These are phyloP conservation scores for Zygotorulaspora mrakii DNA, from an alignment of 1,139 yeast species.

Conservation along the genomic window DNA sequence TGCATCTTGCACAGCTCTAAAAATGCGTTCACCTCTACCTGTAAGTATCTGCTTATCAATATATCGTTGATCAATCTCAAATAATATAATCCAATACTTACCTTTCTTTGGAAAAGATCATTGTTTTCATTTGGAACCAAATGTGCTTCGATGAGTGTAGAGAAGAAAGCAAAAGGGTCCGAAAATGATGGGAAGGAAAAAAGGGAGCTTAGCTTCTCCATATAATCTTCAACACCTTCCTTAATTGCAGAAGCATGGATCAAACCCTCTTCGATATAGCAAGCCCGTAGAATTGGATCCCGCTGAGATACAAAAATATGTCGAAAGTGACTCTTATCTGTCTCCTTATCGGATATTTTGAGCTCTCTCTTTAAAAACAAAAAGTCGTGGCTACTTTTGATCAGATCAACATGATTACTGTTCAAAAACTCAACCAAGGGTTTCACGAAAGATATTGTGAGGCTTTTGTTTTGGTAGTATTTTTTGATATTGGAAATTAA, in stretches of 20 bases:
- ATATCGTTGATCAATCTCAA: slow-evolving; percentile 19
- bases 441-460: slow-evolving; percentile 7
- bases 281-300: slow-evolving; percentile 9
- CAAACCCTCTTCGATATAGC: slow-evolving; percentile 18
- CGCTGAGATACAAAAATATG: slow-evolving; percentile 16
- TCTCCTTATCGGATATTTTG: slow-evolving; percentile 29
- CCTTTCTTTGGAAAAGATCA: slow-evolving; percentile 8
- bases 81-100: slow-evolving; percentile 7
- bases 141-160: slow-evolving; percentile 10
- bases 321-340: slow-evolving; percentile 29
- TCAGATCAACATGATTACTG: slow-evolving; percentile 21
- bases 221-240: slow-evolving; percentile 8
- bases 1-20: slow-evolving; percentile 19
- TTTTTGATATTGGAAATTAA: slow-evolving; percentile 17
- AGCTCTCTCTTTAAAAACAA: slow-evolving; percentile 27
- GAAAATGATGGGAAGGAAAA: slow-evolving; percentile 9
- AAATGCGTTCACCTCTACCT: slow-evolving; percentile 21
- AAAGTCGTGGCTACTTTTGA: slow-evolving; percentile 25
- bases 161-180: slow-evolving; percentile 9
- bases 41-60: slow-evolving; percentile 15
- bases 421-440: slow-evolving; percentile 23
- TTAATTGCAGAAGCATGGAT: slow-evolving; percentile 10
- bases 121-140: slow-evolving; percentile 6
- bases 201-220: slow-evolving; percentile 17
- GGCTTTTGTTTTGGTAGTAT: slow-evolving; percentile 10